Conservation (phyloP, 2,329 filamentous ascomycete genomes). For the Aplosporella prunicola region DNA sequence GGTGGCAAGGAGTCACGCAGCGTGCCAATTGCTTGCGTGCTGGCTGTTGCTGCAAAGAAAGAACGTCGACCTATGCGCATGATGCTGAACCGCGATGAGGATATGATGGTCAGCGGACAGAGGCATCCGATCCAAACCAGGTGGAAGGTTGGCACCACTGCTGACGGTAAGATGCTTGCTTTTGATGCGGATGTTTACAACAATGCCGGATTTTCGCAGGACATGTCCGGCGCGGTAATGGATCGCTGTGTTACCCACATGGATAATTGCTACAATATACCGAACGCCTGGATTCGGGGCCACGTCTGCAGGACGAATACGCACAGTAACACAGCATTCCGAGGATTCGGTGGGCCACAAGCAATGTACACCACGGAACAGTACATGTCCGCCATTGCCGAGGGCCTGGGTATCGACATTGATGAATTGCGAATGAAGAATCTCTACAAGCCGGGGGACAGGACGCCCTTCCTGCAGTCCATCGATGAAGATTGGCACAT, state of each 20-base stretch:
- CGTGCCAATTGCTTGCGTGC: slow-evolving; percentile 70
- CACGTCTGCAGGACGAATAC: slow-evolving; percentile 88
- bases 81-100: slow-evolving; percentile 93
- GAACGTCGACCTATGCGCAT: slow-evolving; percentile 71
- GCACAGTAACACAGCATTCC: slow-evolving; percentile 91
- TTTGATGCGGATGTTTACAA: slow-evolving; percentile 83
- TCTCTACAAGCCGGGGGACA: slow-evolving; percentile 66
- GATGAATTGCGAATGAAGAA: slow-evolving; percentile 75
- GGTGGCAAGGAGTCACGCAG: slow-evolving; percentile 89
- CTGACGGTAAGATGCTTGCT: slow-evolving; percentile 83
- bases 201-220: slow-evolving; percentile 72
- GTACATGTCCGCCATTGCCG: slow-evolving; percentile 81
- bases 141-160: slow-evolving; percentile 89
- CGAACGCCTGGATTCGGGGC: slow-evolving; percentile 75
- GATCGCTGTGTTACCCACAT: slow-evolving; percentile 78
- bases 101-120: slow-evolving; percentile 84
- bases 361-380: slow-evolving; percentile 87
- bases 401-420: slow-evolving; percentile 72
- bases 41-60: slow-evolving; percentile 79
- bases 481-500: slow-evolving; percentile 81
- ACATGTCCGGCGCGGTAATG: slow-evolving; percentile 64
- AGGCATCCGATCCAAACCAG: slow-evolving; percentile 79
- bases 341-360: slow-evolving; percentile 89
- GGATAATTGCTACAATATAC: slow-evolving; percentile 80
- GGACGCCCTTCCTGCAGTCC: slow-evolving; percentile 82